Base-by-base conservation (phyloP, 768 basidiomycete species). In the Suillus subalutaceus region DNA sequence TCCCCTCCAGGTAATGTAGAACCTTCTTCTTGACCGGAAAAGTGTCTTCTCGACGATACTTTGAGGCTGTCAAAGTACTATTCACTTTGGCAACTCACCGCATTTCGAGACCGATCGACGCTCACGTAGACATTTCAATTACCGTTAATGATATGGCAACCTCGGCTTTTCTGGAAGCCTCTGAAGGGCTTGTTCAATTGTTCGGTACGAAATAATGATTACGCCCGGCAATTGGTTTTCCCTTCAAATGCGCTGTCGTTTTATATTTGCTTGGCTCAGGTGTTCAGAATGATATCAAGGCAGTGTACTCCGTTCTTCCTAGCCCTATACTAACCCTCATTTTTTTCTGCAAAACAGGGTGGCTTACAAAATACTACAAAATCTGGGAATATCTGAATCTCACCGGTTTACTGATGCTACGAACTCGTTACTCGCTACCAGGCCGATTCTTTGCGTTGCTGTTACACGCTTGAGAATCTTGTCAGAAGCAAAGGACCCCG, bases 111-210 rank as follows among this genome's bases (percentile, higher is more conserved):
- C n/a, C 38, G 58, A 52, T 8, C 63, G 62, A 61, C 65, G 68
- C 53, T 38, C 59, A 18, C 63, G 32, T 69, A 97, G 97, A 68
- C 92, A 4, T 98, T 46, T 85, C 88, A 18, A 81, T 92, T 69
- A 87, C 86, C 23, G 83, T 86, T 52, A 79, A 82, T 4, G 95
- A 96, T 15, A 88, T 99, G 61, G 89, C 95, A 73, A 94, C 95
- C 0, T 72, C 80, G 26, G 77, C 84, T 13, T 99, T 99, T 81
- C 82, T 95, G 56, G 90, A 93, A 73, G 96, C 96, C 1, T 88
- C 93, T n/a, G 94, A 97, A 77, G 96, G 93, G n/a, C 84, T 99
- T 38, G 82, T 90, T 16, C 80, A 85, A 63, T 80, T 92, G 80
- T 92, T 92, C 73, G 89, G 90, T 90, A 67, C 66, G 85, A 61